These are phyloP conservation scores for Hygrocybe coccinea DNA, from an alignment of 768 basidiomycete genomes.

Conservation along the genomic window DNA sequence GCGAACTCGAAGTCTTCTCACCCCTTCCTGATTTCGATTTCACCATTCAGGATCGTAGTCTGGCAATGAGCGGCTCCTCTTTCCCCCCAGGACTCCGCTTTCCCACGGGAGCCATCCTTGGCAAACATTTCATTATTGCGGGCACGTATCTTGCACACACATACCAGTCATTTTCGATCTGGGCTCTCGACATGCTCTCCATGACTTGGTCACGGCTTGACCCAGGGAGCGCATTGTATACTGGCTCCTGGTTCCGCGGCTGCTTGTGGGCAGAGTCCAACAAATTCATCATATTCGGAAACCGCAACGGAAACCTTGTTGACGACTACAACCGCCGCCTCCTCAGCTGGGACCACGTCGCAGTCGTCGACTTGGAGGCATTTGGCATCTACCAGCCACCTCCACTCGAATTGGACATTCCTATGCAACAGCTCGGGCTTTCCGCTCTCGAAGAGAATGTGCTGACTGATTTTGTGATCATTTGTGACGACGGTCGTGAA, in stretches of 20 bases:
- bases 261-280: constrained; percentile 82
- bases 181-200: constrained; percentile 81
- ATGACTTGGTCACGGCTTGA: constrained; percentile 89
- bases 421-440: constrained; percentile 82
- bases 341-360: constrained; percentile 88
- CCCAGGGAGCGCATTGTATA: constrained; percentile 76
- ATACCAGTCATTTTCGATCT: constrained; percentile 93
- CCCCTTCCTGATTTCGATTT: constrained; percentile 75
- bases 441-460: constrained; percentile 75
- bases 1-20: constrained; percentile 89
- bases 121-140: constrained; percentile 86
- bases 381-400: constrained; percentile 96
- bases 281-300: constrained; percentile 88
- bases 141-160: constrained; percentile 94
- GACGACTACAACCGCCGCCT: constrained; percentile 90
- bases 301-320: constrained; percentile 79
- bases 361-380: constrained; percentile 85
- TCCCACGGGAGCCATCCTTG: constrained; percentile 89
- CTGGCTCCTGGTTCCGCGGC: constrained; percentile 93
- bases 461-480: constrained; percentile 86
- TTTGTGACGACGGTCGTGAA: constrained; percentile 85
- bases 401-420: constrained; percentile 53
- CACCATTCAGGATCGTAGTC: constrained; percentile 73
- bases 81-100: constrained; percentile 95
- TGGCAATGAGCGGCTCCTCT: constrained; percentile 71